Evolutionary conservation across 2,329 filamentous ascomycete genomes (phyloP), one percentile per base, ranked within the genome.

Genomic region (Orbilia oligospora): DNA sequence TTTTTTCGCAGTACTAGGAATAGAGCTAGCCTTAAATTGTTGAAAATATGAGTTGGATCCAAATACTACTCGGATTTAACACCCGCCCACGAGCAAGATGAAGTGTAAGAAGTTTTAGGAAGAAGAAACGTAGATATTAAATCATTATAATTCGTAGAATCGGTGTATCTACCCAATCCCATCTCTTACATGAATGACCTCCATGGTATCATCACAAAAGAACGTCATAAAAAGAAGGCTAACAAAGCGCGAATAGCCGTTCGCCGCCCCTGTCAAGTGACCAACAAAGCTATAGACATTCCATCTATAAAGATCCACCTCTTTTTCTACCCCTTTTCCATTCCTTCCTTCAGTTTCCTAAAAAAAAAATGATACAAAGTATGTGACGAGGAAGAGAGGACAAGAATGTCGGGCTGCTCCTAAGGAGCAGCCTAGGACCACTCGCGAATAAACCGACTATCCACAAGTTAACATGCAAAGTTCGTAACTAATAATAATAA

Each of bases 121-220:
- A 46, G n/a, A 20, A 46, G 44, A 55, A 55, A 27, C 5, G 48
- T 27, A 27, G 48, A 55, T 55, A 55, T 55, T 55, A 55, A 22
- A 27, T 38, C 53, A 58, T 58, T 58, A 58, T 41, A 36, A 58
- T 38, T 14, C 53, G 10, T 58, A 41, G n/a, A 38, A 58, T 58
- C 10, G 38, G n/a, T 55, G 14, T 55, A 33, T 55, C 24, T 27
- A 20, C 51, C 27, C 2, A 9, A 46, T 41, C 5, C 49, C 24
- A 30, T 30, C 10, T 24, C 10, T 30, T 14, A 55, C 51, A 20
- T 46, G 18, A 46, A 18, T 18, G 44, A 20, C 51, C 24, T 30
- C 27, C 53, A 58, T 58, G 53, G 53, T 58, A 58, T 58, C 53
- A 58, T 58, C 53, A 56, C 53, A 58, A 58, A 27, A 38, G 53